These are phyloP conservation scores for Sphagnum contortum DNA, from an alignment of 225 moss, liverwort and hornwort genomes.

Conservation along the genomic window DNA sequence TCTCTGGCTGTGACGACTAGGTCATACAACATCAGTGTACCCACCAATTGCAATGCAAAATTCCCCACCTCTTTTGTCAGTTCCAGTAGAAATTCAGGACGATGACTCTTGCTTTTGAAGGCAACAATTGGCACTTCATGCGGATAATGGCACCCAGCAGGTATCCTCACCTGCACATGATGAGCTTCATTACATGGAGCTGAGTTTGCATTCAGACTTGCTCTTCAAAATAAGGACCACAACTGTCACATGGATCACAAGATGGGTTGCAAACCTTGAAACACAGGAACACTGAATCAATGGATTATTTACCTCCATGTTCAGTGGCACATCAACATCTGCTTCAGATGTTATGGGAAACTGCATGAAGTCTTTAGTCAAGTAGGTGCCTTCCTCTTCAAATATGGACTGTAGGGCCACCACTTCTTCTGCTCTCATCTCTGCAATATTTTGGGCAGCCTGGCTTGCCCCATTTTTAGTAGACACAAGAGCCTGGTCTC, in stretches of 20 bases:
- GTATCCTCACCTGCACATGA: conserved; percentile 45
- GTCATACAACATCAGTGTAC: conserved; percentile 55
- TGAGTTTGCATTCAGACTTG: too few relatives aligned
- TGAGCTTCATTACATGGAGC: too few relatives aligned
- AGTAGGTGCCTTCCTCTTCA: conserved; percentile 29
- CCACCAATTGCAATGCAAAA: conserved; percentile 21
- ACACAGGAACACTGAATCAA: neutral
- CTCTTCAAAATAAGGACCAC: too few relatives aligned
- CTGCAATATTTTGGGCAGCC: conserved; percentile 18
- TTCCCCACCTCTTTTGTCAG: conserved; percentile 49
- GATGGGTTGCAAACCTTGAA: too few relatives aligned
- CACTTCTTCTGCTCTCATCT: conserved; percentile 44
- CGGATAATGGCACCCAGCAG: conserved; percentile 50
- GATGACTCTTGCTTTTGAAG: conserved; percentile 42
- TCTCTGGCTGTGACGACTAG: conserved; percentile 38
- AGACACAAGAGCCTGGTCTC: conserved; percentile 4
- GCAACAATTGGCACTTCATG: conserved; percentile 43
- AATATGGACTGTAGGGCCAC: conserved; percentile 56
- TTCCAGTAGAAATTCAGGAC: conserved; percentile 32
- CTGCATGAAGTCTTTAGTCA: conserved; percentile 28
- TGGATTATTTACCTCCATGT: conserved; percentile 53
- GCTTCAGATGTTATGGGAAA: conserved; percentile 35
- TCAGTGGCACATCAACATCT: conserved; percentile 21
- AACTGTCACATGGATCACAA: too few relatives aligned
- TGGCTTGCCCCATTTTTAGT: conserved; percentile 9